Percentiles rank a stretch among this genome's conserved stretches.
These are phyloP conservation scores for Mercurialis annua DNA, from an alignment of 345 rosid genomes.

Conservation along the genomic window DNA sequence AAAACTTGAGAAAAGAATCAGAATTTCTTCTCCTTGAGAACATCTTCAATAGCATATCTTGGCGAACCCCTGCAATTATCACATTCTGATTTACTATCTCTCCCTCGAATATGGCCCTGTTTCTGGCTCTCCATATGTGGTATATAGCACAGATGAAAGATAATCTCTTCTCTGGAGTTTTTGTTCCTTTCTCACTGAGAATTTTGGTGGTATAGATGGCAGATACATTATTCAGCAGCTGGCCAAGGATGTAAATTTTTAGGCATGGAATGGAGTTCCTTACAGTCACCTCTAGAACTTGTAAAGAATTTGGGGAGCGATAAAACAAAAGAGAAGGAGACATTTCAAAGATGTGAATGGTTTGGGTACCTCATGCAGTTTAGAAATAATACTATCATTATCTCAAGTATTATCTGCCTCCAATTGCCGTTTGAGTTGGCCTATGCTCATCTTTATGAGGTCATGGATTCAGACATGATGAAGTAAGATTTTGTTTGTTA, in stretches of 20 bases:
- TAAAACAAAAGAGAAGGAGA: slow-evolving; percentile 56
- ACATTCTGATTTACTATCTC: too few species aligned
- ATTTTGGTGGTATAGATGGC: slow-evolving; percentile 54
- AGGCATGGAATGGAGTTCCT: slow-evolving; percentile 57
- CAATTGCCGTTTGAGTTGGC: slow-evolving; percentile 97
- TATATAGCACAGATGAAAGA: too few species aligned
- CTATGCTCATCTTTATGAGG: slow-evolving; percentile 89
- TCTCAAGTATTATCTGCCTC: slow-evolving; percentile 78
- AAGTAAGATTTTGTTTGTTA: slow-evolving; percentile 48
- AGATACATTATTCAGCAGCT: slow-evolving; percentile 57
- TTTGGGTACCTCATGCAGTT: slow-evolving; percentile 65
- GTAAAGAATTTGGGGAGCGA: slow-evolving; percentile 42
- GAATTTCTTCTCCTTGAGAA: too few species aligned
- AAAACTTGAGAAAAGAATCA: too few species aligned
- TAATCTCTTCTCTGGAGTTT: neutral
- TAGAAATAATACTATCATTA: slow-evolving; percentile 66
- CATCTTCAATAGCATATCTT: too few species aligned
- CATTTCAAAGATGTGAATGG: slow-evolving; percentile 88
- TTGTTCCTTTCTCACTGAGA: neutral
- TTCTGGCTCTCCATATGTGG: too few species aligned
- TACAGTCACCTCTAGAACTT: slow-evolving; percentile 48
- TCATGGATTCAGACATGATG: slow-evolving; percentile 44
- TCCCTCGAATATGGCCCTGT: too few species aligned
- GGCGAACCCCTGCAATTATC: too few species aligned
- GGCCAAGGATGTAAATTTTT: slow-evolving; percentile 54